These are phyloP conservation scores for Cryphonectria carpinicola DNA, from an alignment of 2,329 filamentous ascomycete genomes.

Conservation along the genomic window DNA sequence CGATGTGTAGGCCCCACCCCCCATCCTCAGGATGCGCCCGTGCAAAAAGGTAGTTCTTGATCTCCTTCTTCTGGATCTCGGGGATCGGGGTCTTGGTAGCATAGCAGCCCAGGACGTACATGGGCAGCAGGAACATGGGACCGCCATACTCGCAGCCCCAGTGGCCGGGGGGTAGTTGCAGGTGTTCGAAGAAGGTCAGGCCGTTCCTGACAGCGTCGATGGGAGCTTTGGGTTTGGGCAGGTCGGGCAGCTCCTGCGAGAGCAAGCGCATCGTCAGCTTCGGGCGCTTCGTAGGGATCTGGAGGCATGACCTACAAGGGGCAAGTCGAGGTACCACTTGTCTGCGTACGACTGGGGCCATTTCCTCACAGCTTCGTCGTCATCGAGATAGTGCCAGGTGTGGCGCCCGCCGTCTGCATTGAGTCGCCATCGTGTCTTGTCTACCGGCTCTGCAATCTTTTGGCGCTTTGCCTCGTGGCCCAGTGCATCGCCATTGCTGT, in stretches of 20 bases:
- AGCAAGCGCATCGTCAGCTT: constrained; percentile 7
- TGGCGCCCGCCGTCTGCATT: constrained; percentile 82
- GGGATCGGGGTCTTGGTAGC: constrained; percentile 87
- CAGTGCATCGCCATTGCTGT: constrained; percentile 38
- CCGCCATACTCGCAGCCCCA: constrained; percentile 99
- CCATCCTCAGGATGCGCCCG: constrained; percentile 85
- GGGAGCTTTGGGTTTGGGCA: constrained; percentile 72
- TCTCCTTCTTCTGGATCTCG: constrained; percentile 78
- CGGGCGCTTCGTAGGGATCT: not conserved
- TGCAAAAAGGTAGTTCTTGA: constrained; percentile 89
- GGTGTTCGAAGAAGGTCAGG: constrained; percentile 82
- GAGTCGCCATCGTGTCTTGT: constrained; percentile 82
- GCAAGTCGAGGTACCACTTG: constrained; percentile 82
- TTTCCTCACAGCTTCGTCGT: constrained; percentile 67
- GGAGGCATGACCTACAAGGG: constrained; percentile 60
- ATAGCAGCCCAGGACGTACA: constrained; percentile 84
- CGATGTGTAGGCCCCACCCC: constrained; percentile 97
- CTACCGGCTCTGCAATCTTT: constrained; percentile 65
- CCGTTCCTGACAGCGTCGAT: constrained; percentile 82
- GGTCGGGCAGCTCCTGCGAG: constrained; percentile 70
- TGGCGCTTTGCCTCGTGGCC: constrained; percentile 46
- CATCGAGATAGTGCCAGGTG: constrained; percentile 90
- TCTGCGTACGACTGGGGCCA: constrained; percentile 93
- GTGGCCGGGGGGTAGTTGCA: constrained; percentile 86
- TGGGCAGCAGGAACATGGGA: constrained; percentile 92